Evolutionary conservation across 192 early-diverging fungal genomes (phyloP), one percentile per base, ranked within the genome.

Genomic region (Mortierella antarctica): DNA sequence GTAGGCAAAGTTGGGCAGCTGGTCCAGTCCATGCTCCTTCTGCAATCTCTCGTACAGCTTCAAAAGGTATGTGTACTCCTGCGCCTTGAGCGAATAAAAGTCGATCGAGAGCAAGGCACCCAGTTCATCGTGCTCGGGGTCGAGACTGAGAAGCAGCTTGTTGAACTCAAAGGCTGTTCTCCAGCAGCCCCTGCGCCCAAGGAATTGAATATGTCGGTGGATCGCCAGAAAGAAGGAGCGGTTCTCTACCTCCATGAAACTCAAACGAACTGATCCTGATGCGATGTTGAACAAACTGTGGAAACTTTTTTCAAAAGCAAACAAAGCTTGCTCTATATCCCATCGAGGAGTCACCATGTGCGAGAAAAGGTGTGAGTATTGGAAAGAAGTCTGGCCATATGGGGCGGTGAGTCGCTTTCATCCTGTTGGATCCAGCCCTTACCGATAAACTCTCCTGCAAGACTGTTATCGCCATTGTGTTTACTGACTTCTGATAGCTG

Each of bases 111-210:
- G 75, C 45, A 95, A 69, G 4, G 90, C 87, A 8, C 94, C 89
- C 6, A 95, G 83, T 11, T 95, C 94, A 66, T 98, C 97, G 12
- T 83, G 82, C 41, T 79, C 82, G 5, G 94, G 93, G 72, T 96
- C 95, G 62, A 97, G 83, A 61, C 90, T 91, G 44, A 83, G 53
- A 14, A 65, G 50, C 2, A 83, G 83, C 83, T 95, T 98, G 59
- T 93, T 90, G 58, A 96, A 92, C 83, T 97, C 97, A 70, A 96
- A 92, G 20, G 93, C 91, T 21, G 97, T 98, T 48, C 95, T 82
- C 97, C 97, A 98, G 82, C 96, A 97, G 14, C 97, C 96, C 57
- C 93, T 86, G n/a, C 95, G 86, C 23, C 92, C 87, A 70, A 96
- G 72, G 71, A 92, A 96, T 77, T 92, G 90, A 58, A 97, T 91